Evolutionary conservation across 345 rosid genomes (phyloP), one percentile per base, ranked within the genome.

Genomic region (Alliaria petiolata): DNA sequence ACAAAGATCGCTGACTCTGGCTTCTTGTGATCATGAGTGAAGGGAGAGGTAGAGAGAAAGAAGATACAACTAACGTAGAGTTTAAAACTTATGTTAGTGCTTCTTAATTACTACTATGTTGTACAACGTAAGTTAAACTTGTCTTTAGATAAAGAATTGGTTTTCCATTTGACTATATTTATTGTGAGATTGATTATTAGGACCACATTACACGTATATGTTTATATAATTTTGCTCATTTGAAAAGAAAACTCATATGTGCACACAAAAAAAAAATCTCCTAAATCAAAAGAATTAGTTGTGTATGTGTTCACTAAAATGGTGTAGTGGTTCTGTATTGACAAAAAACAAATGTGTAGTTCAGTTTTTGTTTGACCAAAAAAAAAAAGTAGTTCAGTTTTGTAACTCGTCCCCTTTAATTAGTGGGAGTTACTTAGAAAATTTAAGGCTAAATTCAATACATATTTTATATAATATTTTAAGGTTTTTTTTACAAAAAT

Each of bases 21-120:
- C 25, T 67, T 43, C 26, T 43, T 67, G 73, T 59, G 62, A 75
- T 43, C 78, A 75, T 75, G 73, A 67, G 73, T 42, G 78, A 74
- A 59, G 38, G 10, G 62, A 51, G 62, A 22, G 17, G 22, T 47
- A 39, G 56, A 66, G 42, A 58, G 46, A 33, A 50, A 14, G 68
- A 59, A 59, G 46, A 58, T 12, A 58, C 34, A 44, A 44, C 72
- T 56, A 65, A 74, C 61, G 72, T 65, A 39, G 67, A 38, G 65
- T 6, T 13, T 61, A 4, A 31, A 30, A 52, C 35, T 71, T 51
- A 40, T 13, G 54, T 40, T n/a, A 14, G 17, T 59, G 59, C 40
- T 59, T 38, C 58, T 70, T 59, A 59, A 70, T 47, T 38, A 40
- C 53, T n/a, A n/a, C n/a, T 28, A 43, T 19, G 76, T 51, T 31